Conservation (phyloP, 2,329 filamentous ascomycete species). For the Neurospora sp. region DNA sequence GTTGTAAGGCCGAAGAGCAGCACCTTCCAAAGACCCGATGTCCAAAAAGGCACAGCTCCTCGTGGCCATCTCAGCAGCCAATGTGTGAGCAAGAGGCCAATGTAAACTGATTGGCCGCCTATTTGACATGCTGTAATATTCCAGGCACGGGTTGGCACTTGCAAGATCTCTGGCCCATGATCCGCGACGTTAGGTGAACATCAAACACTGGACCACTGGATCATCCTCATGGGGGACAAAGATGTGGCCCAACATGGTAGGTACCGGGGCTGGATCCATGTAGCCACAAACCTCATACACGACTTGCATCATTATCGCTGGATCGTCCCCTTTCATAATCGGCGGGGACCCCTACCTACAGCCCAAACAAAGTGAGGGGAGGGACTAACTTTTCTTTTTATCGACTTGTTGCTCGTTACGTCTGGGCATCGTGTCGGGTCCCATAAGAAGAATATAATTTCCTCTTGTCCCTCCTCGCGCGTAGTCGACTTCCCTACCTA, state of each 20-base stretch:
- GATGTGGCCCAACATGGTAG: constrained; percentile 1
- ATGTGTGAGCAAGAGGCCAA: background rate
- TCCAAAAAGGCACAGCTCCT: background rate
- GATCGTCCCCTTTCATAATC: constrained; percentile 28
- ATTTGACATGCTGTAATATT: background rate
- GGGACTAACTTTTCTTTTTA: background rate
- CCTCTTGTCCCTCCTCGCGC: background rate
- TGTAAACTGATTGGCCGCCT: background rate
- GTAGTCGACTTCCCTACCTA: background rate
- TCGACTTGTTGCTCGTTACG: background rate
- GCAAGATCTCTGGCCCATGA: background rate
- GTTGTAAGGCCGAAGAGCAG: background rate
- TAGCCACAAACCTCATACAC: constrained; percentile 31
- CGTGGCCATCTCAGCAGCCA: background rate
- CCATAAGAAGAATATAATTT: background rate
- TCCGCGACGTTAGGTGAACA: constrained; percentile 14
- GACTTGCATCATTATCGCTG: constrained; percentile 27
- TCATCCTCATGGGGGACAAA: background rate
- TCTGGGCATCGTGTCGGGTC: background rate
- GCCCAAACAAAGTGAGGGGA: background rate
- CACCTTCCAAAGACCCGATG: background rate
- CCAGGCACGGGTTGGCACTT: background rate
- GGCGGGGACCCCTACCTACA: background rate
- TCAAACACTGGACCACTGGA: constrained; percentile 20
- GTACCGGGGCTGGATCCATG: constrained; percentile 12